Evolutionary conservation across 1,139 yeast genomes (phyloP).

Genomic region (Debaryomyces robertsiae): DNA sequence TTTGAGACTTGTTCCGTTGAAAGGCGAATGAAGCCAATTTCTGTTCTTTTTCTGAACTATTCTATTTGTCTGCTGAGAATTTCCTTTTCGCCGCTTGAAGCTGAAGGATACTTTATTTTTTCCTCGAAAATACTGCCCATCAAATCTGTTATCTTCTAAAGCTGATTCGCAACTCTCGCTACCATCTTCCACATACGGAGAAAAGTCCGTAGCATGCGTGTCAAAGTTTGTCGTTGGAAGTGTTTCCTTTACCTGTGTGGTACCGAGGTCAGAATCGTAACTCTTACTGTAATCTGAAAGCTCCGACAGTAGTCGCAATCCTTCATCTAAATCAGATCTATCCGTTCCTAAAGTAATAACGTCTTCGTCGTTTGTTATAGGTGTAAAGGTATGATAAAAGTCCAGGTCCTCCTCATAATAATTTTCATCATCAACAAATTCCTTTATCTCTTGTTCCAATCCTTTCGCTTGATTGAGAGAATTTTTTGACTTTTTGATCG

Average conservation of each 20-base stretch:
- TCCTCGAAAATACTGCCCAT: background rate
- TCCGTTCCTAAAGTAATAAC: background rate
- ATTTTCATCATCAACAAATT: constrained; percentile 8
- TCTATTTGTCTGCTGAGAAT: background rate
- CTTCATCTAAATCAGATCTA: constrained; percentile 1
- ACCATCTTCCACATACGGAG: constrained; percentile 2
- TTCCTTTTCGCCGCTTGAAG: background rate
- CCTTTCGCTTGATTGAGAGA: background rate
- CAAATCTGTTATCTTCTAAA: constrained; percentile 17
- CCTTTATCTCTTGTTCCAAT: background rate
- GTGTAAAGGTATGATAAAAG: constrained; percentile 4
- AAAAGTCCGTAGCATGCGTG: background rate
- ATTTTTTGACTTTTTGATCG: constrained; percentile 26
- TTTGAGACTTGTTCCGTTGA: no score
- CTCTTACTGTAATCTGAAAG: background rate
- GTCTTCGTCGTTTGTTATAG: background rate
- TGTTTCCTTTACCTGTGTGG: background rate
- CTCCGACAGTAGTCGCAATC: constrained; percentile 1
- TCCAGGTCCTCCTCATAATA: constrained; percentile 7
- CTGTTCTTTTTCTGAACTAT: no score
- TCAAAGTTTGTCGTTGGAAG: background rate
- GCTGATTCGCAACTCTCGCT: constrained; percentile 17
- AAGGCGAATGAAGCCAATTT: no score
- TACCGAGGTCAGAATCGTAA: background rate
- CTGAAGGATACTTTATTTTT: background rate